Conservation (phyloP, 352 stramenopile species). For the Globisporangium rhizosaccharum region DNA sequence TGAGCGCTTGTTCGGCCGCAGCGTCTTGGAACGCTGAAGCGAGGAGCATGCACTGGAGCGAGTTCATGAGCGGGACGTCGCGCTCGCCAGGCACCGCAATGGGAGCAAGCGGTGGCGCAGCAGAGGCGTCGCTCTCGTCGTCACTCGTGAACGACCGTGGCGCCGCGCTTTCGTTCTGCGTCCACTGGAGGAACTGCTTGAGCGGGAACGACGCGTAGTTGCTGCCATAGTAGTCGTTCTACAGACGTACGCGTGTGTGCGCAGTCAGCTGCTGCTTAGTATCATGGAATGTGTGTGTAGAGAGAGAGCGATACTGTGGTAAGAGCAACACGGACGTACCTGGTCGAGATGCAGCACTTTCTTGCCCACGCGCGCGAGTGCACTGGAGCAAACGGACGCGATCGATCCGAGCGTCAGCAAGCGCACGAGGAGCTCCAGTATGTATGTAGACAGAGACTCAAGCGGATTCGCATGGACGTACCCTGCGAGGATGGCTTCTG, state of each 20-base stretch:
- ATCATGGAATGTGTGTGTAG: background rate
- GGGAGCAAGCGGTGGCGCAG: background rate
- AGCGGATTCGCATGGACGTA: slow-evolving; percentile 15
- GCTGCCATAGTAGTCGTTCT: slow-evolving; percentile 84
- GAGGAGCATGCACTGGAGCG: slow-evolving; percentile 44
- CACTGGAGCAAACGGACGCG: slow-evolving; percentile 18
- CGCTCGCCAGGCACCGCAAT: slow-evolving; percentile 3
- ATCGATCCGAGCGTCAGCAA: background rate
- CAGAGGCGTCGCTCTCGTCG: slow-evolving; percentile 18
- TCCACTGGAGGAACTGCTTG: slow-evolving; percentile 53
- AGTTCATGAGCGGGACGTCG: slow-evolving; percentile 34
- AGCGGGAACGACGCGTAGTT: slow-evolving; percentile 73
- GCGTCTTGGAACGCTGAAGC: slow-evolving; percentile 35
- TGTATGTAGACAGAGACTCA: no score
- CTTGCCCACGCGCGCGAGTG: slow-evolving; percentile 58
- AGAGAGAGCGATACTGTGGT: background rate
- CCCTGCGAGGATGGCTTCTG: slow-evolving; percentile 71
- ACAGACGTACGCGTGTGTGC: background rate
- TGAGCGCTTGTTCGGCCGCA: slow-evolving; percentile 25
- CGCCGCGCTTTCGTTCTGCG: slow-evolving; percentile 33
- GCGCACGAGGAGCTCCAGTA: background rate
- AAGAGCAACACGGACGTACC: slow-evolving; percentile 19
- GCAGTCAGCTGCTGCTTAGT: no score
- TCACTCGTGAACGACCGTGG: slow-evolving; percentile 27
- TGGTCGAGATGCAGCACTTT: slow-evolving; percentile 78